Conservation (phyloP, 202 grass and related monocot genomes). For the Schoenoplectus tabernaemontani region DNA sequence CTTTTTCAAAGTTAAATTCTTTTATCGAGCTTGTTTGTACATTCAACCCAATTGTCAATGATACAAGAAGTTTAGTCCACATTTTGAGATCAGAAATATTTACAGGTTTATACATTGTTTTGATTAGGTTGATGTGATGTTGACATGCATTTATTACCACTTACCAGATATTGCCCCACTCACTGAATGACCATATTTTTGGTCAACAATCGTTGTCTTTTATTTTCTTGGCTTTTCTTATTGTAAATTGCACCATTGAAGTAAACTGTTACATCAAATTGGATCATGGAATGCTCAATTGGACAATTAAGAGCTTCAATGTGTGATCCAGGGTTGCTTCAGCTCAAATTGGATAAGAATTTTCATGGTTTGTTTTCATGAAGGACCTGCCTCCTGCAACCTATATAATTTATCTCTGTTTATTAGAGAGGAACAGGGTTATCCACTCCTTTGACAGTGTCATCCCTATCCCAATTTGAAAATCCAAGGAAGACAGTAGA, state of each 20-base stretch:
- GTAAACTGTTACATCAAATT: background rate
- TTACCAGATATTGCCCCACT: too few species aligned
- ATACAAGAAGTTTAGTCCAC: background rate
- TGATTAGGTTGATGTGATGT: background rate
- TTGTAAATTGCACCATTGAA: background rate
- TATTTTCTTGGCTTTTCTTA: background rate
- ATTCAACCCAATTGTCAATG: too few species aligned
- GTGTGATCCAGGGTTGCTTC: background rate
- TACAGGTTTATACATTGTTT: slow-evolving; percentile 7
- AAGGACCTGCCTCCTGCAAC: background rate
- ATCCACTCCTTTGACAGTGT: slow-evolving; percentile 73
- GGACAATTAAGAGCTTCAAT: background rate
- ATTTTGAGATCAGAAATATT: background rate
- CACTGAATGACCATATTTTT: too few species aligned
- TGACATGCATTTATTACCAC: too few species aligned
- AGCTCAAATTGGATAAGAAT: background rate
- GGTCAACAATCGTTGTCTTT: too few species aligned
- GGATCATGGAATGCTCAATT: background rate
- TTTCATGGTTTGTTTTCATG: background rate
- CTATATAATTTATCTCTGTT: background rate
- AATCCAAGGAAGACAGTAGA: slow-evolving; percentile 46
- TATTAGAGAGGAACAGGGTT: slow-evolving; percentile 76
- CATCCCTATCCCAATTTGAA: slow-evolving; percentile 81
- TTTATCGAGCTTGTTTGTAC: background rate
- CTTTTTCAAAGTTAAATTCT: background rate